phyloP scores from a whole-genome alignment of 495 filamentous ascomycete genomes.

The Trichodelitschia bisporula region DNA sequence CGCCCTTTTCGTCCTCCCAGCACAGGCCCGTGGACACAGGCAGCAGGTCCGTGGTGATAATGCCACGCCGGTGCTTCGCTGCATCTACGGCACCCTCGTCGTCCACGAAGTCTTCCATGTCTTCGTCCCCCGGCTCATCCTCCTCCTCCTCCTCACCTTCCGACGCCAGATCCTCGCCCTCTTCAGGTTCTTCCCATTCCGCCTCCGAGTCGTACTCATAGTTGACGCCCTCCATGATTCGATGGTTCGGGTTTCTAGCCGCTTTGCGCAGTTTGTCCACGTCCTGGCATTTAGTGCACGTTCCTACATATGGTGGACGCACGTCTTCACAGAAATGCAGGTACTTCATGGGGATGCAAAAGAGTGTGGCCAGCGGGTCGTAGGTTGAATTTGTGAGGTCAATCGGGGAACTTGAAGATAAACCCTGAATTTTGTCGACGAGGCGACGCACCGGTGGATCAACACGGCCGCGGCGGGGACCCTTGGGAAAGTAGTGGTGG shows the following conservation, averaged over 20 bases:
- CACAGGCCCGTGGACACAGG: slow-evolving; percentile 54
- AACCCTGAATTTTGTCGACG: slow-evolving; percentile 21
- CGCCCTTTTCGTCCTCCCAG: slow-evolving; percentile 39
- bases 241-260: slow-evolving; percentile 43
- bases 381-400: slow-evolving; percentile 20
- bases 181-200: slow-evolving; percentile 72
- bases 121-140: slow-evolving; percentile 33
- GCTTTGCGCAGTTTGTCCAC: slow-evolving; percentile 26
- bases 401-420: slow-evolving; percentile 18
- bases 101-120: slow-evolving; percentile 54
- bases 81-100: slow-evolving; percentile 25
- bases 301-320: slow-evolving; percentile 73
- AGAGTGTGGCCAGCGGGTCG: slow-evolving; percentile 35
- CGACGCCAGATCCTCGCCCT: slow-evolving; percentile 52
- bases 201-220: slow-evolving; percentile 96
- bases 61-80: slow-evolving; percentile 16
- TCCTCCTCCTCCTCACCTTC: slow-evolving; percentile 64
- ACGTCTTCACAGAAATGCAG: slow-evolving; percentile 72
- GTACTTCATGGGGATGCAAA: slow-evolving; percentile 44
- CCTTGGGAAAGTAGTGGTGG: too few relatives aligned
- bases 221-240: slow-evolving; percentile 38
- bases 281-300: slow-evolving; percentile 35
- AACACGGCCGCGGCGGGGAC: too few relatives aligned
- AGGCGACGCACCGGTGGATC: slow-evolving; percentile 37
- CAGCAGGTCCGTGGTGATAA: slow-evolving; percentile 43